Conservation (phyloP, 495 filamentous ascomycete genomes). For the Neurospora sp. region DNA sequence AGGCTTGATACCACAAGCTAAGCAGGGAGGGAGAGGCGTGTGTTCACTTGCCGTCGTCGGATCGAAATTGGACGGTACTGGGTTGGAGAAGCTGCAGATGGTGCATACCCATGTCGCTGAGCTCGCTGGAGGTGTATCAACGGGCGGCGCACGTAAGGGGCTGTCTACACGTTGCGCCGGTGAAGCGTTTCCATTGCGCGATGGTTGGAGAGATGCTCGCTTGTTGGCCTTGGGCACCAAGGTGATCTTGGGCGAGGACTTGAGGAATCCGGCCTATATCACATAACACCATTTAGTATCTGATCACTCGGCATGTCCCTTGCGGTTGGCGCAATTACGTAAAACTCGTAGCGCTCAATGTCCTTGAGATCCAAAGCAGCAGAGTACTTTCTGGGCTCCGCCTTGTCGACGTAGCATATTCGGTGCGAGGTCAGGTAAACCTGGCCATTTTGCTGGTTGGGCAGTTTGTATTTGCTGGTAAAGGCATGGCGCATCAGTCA, state of each 20-base stretch:
- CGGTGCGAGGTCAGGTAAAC: constrained; percentile 93
- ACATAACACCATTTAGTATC: background rate
- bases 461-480: constrained; percentile 82
- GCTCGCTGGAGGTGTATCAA: constrained; percentile 39
- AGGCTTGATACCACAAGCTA: constrained; percentile 91
- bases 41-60: constrained; percentile 62
- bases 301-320: background rate
- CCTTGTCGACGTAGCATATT: constrained; percentile 86
- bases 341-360: constrained; percentile 83
- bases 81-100: constrained; percentile 96
- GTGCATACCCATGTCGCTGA: constrained; percentile 93
- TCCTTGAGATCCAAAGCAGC: constrained; percentile 82
- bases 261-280: constrained; percentile 76
- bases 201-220: constrained; percentile 38
- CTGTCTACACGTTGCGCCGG: constrained; percentile 40
- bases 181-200: constrained; percentile 34
- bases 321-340: constrained; percentile 42
- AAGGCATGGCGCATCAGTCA: constrained; percentile 8
- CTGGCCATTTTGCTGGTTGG: constrained; percentile 90
- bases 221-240: constrained; percentile 67
- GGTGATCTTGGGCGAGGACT: constrained; percentile 89
- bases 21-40: constrained; percentile 72
- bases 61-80: constrained; percentile 87
- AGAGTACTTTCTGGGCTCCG: constrained; percentile 76
- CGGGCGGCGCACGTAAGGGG: constrained; percentile 36